phyloP scores from a whole-genome alignment of 331 rosid genomes.

The Malus hybrid region DNA sequence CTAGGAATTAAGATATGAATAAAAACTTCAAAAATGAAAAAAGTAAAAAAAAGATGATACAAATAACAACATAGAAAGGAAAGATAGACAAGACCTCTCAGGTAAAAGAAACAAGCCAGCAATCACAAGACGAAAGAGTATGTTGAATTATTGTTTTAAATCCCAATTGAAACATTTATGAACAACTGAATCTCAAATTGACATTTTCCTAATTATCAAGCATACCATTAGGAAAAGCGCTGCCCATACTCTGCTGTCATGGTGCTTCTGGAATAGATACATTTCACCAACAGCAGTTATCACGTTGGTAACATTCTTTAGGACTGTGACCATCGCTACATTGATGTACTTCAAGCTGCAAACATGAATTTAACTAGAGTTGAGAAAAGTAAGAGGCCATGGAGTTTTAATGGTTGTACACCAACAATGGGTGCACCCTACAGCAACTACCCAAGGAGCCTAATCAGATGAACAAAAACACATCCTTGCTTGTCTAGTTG shows the following conservation, averaged over 20 bases:
- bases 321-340: conserved; percentile 95
- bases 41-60: not conserved
- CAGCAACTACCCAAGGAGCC: not conserved
- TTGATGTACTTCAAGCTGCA: conserved; percentile 96
- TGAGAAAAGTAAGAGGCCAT: not conserved
- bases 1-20: not conserved
- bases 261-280: conserved; percentile 86
- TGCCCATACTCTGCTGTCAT: conserved; percentile 87
- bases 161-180: not conserved
- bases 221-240: conserved; percentile 92
- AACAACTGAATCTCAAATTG: conserved; percentile 4
- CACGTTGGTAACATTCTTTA: conserved; percentile 97
- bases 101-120: conserved; percentile 10
- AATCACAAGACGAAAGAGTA: not conserved
- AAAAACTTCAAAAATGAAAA: not conserved
- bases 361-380: conserved; percentile 6
- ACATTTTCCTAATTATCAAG: conserved; percentile 10
- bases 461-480: not conserved
- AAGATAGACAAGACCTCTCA: not conserved
- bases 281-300: conserved; percentile 95
- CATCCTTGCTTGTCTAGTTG: not conserved
- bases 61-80: not conserved
- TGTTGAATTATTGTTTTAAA: conserved; percentile 1
- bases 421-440: not conserved
- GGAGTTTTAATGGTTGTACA: too few species aligned